Evolutionary conservation across 305 asterid species (phyloP).

Genomic region (Rubia peregrina): DNA sequence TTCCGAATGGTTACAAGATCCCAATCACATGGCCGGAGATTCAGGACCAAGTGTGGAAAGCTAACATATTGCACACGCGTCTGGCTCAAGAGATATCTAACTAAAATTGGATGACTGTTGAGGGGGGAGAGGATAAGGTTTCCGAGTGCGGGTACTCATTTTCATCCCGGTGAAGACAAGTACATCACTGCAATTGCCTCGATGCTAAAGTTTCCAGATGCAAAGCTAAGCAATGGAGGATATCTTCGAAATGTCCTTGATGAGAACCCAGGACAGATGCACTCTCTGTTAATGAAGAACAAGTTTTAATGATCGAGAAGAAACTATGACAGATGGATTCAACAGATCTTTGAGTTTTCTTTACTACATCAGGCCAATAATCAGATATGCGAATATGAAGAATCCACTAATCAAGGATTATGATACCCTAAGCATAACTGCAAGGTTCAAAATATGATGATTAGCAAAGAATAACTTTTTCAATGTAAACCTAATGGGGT

Average conservation of each 20-base stretch:
- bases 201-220: conserved; percentile 83
- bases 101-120: conserved; percentile 91
- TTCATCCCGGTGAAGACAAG: conserved; percentile 75
- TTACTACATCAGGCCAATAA: neutral
- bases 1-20: conserved; percentile 83
- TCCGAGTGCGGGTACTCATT: conserved; percentile 98
- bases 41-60: conserved; percentile 92
- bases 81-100: conserved; percentile 86
- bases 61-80: conserved; percentile 84
- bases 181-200: conserved; percentile 78
- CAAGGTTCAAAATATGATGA: neutral
- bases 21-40: conserved; percentile 90
- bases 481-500: conserved; percentile 1
- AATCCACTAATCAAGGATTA: too few species aligned
- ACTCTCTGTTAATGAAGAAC: conserved; percentile 52
- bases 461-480: neutral
- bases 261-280: conserved; percentile 56
- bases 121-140: conserved; percentile 76
- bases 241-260: conserved; percentile 74
- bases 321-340: conserved; percentile 39
- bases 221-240: conserved; percentile 63
- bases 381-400: neutral
- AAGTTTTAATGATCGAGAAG: conserved; percentile 61
- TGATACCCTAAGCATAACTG: too few species aligned
- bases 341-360: conserved; percentile 18